A percentile compares a stretch with the other conserved stretches of the same genome.
These are phyloP conservation scores for Fusarium pseudonygamai DNA, from an alignment of 2,329 filamentous ascomycete species.

Conservation along the genomic window DNA sequence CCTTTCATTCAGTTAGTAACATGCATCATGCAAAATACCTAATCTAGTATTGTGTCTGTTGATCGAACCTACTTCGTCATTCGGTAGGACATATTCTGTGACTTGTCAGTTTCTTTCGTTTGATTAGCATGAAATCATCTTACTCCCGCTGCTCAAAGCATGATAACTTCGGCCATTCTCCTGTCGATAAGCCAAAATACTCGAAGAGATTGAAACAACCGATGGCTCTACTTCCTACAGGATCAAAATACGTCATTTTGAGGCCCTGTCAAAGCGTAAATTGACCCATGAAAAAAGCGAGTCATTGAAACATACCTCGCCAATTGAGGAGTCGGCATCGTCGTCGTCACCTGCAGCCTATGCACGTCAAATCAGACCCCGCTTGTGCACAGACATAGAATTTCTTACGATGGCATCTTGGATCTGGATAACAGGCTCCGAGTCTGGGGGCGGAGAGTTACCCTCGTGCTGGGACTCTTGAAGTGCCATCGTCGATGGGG, in stretches of 20 bases:
- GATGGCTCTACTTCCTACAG: neutral
- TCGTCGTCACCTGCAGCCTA: neutral
- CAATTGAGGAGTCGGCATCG: neutral
- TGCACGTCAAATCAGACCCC: neutral
- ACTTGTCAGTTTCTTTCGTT: neutral
- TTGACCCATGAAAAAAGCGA: neutral
- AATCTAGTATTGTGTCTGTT: neutral
- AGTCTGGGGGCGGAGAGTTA: neutral
- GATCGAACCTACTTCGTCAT: neutral
- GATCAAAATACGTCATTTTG: neutral
- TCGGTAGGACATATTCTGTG: neutral
- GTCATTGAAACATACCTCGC: neutral
- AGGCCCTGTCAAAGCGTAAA: neutral
- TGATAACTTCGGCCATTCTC: neutral
- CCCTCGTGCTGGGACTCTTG: neutral
- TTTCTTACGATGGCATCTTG: neutral
- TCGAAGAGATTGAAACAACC: neutral
- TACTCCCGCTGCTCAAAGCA: neutral
- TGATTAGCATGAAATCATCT: accelerated
- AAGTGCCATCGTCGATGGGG: neutral
- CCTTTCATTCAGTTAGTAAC: neutral
- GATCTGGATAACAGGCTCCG: neutral
- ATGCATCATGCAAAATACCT: neutral
- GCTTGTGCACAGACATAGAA: neutral
- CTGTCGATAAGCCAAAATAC: neutral